Evolutionary conservation across 1,139 yeast genomes (phyloP).

Genomic region (Saccharomyces hybrid): DNA sequence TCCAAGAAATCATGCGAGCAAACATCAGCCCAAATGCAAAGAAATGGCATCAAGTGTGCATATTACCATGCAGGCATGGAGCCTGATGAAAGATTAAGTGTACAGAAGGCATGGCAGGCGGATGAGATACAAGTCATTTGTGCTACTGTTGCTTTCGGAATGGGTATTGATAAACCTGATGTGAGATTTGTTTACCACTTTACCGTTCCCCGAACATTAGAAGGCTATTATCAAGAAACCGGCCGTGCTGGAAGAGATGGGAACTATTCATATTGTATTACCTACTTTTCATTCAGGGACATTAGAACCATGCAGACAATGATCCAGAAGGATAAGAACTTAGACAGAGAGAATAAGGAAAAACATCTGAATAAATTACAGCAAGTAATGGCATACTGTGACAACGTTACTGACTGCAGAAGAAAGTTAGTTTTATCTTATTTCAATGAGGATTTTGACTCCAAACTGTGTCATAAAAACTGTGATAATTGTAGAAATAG

Average conservation of each 20-base stretch:
- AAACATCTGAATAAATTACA: constrained; percentile 71
- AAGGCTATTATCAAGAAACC: constrained; percentile 95
- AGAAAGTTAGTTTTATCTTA: constrained; percentile 82
- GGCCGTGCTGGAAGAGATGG: constrained; percentile 99
- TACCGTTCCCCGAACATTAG: constrained; percentile 83
- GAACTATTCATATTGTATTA: constrained; percentile 64
- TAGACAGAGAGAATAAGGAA: constrained; percentile 59
- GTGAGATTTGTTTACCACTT: constrained; percentile 87
- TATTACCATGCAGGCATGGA: constrained; percentile 94
- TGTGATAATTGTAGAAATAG: constrained; percentile 81
- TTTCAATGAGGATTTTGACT: constrained; percentile 76
- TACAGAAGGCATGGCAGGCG: constrained; percentile 79
- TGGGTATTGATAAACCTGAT: constrained; percentile 97
- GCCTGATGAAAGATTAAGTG: constrained; percentile 59
- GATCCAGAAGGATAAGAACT: constrained; percentile 68
- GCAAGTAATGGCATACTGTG: constrained; percentile 88
- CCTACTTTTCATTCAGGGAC: constrained; percentile 75
- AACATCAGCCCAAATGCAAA: constrained; percentile 54
- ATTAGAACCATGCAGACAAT: constrained; percentile 65
- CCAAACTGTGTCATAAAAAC: constrained; percentile 54
- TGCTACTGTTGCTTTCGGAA: constrained; percentile 97
- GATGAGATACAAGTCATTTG: constrained; percentile 70
- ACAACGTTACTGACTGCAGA: constrained; percentile 83
- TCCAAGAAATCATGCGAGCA: constrained; percentile 85
- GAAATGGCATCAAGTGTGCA: constrained; percentile 57